These are phyloP conservation scores for Mrakiaceae sp. DNA, from an alignment of 1,284 basidiomycete genomes.

Conservation along the genomic window DNA sequence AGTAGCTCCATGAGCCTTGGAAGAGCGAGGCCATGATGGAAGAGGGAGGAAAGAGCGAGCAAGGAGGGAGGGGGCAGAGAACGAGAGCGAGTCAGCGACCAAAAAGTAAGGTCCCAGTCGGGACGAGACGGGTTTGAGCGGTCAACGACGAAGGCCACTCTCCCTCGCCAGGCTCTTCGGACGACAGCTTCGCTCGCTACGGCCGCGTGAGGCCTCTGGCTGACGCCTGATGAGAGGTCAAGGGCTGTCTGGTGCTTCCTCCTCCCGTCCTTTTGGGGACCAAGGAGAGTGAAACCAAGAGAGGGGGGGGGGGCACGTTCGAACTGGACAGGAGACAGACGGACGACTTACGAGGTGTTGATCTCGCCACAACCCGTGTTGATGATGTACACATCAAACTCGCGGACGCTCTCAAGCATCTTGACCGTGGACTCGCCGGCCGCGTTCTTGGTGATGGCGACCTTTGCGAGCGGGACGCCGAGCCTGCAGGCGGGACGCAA, in stretches of 20 bases:
- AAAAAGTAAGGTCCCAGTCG: too few species aligned
- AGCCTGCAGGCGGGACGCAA: conserved; percentile 44
- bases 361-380: conserved; percentile 74
- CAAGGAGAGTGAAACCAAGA: conserved; percentile 20
- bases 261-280: conserved; percentile 15
- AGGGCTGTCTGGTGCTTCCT: too few species aligned
- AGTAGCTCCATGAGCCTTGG: conserved; percentile 77
- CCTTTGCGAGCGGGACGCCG: conserved; percentile 69
- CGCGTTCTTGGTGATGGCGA: conserved; percentile 74
- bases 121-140: too few species aligned
- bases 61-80: neutral
- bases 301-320: conserved; percentile 24
- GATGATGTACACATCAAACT: conserved; percentile 98
- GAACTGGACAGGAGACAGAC: conserved; percentile 12
- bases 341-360: conserved; percentile 28
- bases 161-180: too few species aligned
- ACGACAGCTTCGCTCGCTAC: too few species aligned
- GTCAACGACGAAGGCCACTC: too few species aligned
- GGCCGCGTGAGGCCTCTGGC: too few species aligned
- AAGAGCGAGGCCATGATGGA: neutral
- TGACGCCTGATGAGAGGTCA: too few species aligned
- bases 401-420: conserved; percentile 89
- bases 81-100: neutral
- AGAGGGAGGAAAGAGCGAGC: neutral
- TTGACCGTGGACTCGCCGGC: conserved; percentile 88